A percentile compares a stretch with the other conserved stretches of the same genome.
Evolutionary conservation across 192 early-diverging fungal species (phyloP).

Genomic region (Haplosporangium gracile): DNA sequence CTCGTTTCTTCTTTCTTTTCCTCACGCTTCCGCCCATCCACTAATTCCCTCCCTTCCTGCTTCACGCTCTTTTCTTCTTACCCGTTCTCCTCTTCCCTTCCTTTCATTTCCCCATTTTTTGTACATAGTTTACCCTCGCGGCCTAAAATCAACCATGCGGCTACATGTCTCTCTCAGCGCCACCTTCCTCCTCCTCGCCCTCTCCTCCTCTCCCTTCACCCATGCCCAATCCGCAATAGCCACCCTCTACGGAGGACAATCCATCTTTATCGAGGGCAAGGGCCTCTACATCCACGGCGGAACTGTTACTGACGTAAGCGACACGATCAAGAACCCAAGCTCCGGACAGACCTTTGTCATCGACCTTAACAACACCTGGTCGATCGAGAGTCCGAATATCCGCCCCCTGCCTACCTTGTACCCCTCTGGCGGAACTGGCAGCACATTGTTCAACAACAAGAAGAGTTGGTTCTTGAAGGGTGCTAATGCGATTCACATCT

Average conservation of each 20-base stretch:
- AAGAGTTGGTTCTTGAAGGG: not conserved
- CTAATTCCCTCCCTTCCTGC: not conserved
- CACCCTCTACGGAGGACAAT: not conserved
- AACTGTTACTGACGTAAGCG: not conserved
- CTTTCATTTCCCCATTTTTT: not conserved
- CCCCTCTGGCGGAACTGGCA: not conserved
- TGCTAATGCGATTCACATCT: not conserved
- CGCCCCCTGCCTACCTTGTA: not conserved
- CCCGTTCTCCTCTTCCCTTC: not conserved
- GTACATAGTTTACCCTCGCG: not conserved
- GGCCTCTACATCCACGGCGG: not conserved
- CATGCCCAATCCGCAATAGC: not conserved
- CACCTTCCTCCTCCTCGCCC: not conserved
- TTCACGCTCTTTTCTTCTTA: not conserved
- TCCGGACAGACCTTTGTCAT: constrained; percentile 7
- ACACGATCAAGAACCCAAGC: not conserved
- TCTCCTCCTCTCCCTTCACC: not conserved
- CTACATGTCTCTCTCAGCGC: not conserved
- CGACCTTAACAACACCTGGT: not conserved
- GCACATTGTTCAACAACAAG: constrained; percentile 1
- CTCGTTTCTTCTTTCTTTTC: not conserved
- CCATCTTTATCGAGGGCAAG: not conserved
- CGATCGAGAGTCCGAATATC: not conserved
- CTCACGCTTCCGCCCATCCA: not conserved
- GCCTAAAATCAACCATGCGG: not conserved